phyloP scores from a whole-genome alignment of 139 green algal genomes.

The Chlorella sorokiniana region DNA sequence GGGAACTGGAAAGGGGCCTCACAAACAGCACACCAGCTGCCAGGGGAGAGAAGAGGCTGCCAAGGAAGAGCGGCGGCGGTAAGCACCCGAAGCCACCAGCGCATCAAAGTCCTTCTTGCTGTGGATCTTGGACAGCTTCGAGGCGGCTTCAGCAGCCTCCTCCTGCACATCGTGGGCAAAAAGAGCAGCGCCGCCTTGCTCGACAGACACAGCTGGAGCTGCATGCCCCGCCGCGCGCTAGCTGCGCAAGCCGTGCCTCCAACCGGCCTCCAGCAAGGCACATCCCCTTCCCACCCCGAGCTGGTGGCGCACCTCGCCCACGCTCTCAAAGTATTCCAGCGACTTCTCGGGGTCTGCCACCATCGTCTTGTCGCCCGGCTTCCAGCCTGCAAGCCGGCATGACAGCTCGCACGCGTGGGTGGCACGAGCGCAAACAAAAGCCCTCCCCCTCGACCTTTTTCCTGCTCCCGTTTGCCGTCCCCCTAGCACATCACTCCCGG shows the following conservation, averaged over 20 bases:
- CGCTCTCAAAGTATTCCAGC: slow-evolving; percentile 78
- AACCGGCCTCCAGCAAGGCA: not conserved
- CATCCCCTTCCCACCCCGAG: not conserved
- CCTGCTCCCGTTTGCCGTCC: too few species aligned
- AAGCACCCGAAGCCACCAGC: slow-evolving; percentile 34
- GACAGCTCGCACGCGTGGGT: too few species aligned
- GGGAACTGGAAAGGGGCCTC: too few species aligned
- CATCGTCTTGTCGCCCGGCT: slow-evolving; percentile 91
- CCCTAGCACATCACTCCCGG: too few species aligned
- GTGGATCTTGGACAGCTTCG: slow-evolving; percentile 48
- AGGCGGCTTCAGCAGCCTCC: slow-evolving; percentile 31
- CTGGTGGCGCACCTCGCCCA: not conserved
- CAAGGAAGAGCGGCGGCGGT: not conserved
- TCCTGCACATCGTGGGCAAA: not conserved
- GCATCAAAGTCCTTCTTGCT: slow-evolving; percentile 47
- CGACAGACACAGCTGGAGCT: not conserved
- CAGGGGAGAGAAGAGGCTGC: not conserved
- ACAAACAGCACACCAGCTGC: not conserved
- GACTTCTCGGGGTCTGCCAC: slow-evolving; percentile 77
- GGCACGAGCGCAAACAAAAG: too few species aligned
- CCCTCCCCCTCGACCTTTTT: too few species aligned
- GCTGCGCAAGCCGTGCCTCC: too few species aligned
- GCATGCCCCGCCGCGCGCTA: too few species aligned
- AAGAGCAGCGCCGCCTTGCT: not conserved
- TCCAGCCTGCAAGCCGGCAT: too few species aligned